Evolutionary conservation across 106 monocot genomes (phyloP).

Genomic region (Dendrobium officinale): DNA sequence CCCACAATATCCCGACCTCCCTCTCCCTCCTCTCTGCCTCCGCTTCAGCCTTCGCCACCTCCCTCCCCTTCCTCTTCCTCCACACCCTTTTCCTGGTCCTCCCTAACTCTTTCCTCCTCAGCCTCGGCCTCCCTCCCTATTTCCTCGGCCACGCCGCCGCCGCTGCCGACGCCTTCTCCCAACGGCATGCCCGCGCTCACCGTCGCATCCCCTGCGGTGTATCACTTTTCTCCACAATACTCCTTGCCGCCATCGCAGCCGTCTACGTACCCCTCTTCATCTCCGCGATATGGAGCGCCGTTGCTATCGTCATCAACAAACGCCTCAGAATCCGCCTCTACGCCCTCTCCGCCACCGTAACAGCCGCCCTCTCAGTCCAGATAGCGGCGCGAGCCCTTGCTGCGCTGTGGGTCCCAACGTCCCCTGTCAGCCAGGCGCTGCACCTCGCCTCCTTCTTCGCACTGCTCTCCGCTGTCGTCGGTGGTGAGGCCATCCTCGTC

Average conservation of each 20-base stretch:
- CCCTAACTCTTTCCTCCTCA: background rate
- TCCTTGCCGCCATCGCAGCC: conserved; percentile 9
- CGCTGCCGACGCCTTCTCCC: background rate
- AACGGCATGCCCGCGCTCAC: background rate
- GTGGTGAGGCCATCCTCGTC: conserved; percentile 45
- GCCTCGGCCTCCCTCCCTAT: background rate
- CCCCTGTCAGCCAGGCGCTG: conserved; percentile 17
- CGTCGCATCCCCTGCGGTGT: background rate
- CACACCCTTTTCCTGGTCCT: background rate
- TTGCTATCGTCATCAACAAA: conserved; percentile 17
- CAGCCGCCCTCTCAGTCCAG: conserved; percentile 7
- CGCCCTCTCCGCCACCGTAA: conserved; percentile 6
- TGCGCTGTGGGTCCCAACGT: conserved; percentile 26
- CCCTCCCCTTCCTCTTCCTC: conserved; percentile 8
- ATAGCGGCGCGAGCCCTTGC: conserved; percentile 9
- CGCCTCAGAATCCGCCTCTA: conserved; percentile 14
- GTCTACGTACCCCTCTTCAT: conserved; percentile 17
- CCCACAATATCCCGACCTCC: background rate
- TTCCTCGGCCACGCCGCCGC: background rate
- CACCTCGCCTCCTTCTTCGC: conserved; percentile 13
- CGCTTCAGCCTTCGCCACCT: background rate
- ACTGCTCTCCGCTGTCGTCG: conserved; percentile 20
- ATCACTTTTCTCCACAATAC: conserved; percentile 5
- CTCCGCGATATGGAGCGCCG: conserved; percentile 15
- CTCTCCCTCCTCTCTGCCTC: background rate